phyloP scores from a whole-genome alignment of 345 rosid species.

The Fremontodendron californicum region DNA sequence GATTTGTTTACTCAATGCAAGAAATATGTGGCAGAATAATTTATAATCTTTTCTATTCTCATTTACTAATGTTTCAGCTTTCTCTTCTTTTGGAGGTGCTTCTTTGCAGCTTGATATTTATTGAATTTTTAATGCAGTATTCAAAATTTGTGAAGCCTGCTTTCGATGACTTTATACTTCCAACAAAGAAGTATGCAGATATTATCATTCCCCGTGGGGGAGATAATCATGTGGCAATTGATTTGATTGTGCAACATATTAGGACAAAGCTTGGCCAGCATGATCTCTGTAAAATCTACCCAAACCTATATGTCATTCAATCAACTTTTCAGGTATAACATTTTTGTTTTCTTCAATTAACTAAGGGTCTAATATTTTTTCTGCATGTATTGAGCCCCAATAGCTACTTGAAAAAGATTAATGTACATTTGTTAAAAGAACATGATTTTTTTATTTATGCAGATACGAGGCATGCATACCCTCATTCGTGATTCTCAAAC shows the following conservation, averaged over 20 bases:
- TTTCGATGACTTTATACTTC: constrained; percentile 97
- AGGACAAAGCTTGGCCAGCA: constrained; percentile 97
- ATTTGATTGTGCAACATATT: constrained; percentile 97
- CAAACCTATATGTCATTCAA: constrained; percentile 85
- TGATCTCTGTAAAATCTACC: constrained; percentile 97
- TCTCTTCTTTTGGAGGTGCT: not conserved
- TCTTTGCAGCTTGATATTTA: constrained; percentile 12
- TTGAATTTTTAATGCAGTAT: constrained; percentile 62
- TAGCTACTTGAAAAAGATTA: not conserved
- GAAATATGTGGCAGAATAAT: not conserved
- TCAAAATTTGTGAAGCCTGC: constrained; percentile 99
- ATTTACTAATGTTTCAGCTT: not conserved
- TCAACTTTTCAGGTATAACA: constrained; percentile 91
- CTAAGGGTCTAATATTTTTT: not conserved
- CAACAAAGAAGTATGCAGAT: constrained; percentile 98
- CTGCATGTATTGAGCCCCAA: not conserved
- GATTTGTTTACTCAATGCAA: not conserved
- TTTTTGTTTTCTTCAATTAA: not conserved
- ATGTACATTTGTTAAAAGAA: not conserved
- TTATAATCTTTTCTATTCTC: not conserved
- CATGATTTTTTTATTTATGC: constrained; percentile 28
- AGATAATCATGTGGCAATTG: constrained; percentile 96
- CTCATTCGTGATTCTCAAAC: constrained; percentile 93
- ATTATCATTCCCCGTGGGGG: constrained; percentile 99
- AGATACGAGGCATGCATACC: constrained; percentile 99